These are phyloP conservation scores for Paecilomyces variotii DNA, from an alignment of 2,329 filamentous ascomycete species.

Conservation along the genomic window DNA sequence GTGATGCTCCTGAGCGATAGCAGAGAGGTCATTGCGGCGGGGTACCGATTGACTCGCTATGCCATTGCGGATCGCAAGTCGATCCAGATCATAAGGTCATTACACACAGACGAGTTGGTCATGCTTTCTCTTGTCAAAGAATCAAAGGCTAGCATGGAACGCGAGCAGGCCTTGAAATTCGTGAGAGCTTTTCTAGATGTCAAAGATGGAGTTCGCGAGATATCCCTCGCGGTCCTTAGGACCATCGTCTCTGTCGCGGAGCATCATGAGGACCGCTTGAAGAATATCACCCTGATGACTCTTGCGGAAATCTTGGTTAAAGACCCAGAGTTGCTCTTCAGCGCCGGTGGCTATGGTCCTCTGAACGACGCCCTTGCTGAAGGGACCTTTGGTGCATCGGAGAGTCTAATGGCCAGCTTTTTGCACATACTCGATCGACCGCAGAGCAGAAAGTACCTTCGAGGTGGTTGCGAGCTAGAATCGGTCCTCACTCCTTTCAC, in stretches of 20 bases:
- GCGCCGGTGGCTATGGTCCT: slow-evolving; percentile 74
- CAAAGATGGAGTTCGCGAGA: slow-evolving; percentile 80
- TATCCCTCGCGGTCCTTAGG: slow-evolving; percentile 78
- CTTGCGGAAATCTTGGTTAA: slow-evolving; percentile 84
- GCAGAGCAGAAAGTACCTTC: slow-evolving; percentile 69
- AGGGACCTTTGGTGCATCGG: slow-evolving; percentile 84
- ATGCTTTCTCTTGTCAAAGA: slow-evolving; percentile 91
- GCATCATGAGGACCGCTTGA: slow-evolving; percentile 73
- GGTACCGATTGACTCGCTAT: slow-evolving; percentile 87
- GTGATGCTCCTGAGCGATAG: slow-evolving; percentile 93
- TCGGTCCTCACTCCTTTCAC: slow-evolving; percentile 88
- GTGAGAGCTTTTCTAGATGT: slow-evolving; percentile 91
- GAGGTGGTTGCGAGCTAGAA: slow-evolving; percentile 82
- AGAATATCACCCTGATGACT: slow-evolving; percentile 87
- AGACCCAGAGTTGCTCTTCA: slow-evolving; percentile 71
- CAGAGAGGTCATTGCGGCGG: slow-evolving; percentile 88
- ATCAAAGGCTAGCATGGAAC: slow-evolving; percentile 90
- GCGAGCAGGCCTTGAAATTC: slow-evolving; percentile 95
- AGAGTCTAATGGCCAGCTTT: slow-evolving; percentile 80
- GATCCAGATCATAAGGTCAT: slow-evolving; percentile 72
- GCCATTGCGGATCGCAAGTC: slow-evolving; percentile 88
- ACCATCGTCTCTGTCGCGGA: slow-evolving; percentile 88
- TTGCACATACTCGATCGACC: slow-evolving; percentile 84
- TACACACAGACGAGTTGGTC: slow-evolving; percentile 89
- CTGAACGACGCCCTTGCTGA: slow-evolving; percentile 89